Evolutionary conservation across 1,284 basidiomycete genomes (phyloP), one percentile per base, ranked within the genome.

Genomic region (Boletus mariae): DNA sequence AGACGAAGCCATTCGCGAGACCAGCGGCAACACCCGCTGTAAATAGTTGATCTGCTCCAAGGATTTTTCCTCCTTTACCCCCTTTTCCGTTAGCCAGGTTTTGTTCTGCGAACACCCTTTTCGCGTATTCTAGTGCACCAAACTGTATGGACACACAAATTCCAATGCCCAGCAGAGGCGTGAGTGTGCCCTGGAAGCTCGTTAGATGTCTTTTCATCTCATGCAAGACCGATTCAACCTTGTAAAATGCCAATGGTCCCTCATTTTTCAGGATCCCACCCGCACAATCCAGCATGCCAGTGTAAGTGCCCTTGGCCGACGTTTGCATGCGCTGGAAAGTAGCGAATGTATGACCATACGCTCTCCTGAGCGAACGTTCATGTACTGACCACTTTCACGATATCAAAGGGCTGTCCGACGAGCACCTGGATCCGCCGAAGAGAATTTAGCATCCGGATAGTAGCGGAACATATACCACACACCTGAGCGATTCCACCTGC

Each of bases 61-160:
- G 77, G 6, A 73, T 71, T 54, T 75, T 76, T 1, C 87, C 85
- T 28, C 76, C 78, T 31, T 76, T 70, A 5, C 86, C 86, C 17
- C 87, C 88, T 11, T 61, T 65, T 26, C 85, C 84, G 5, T 66
- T 65, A 23, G 71, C 70, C 47, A 77, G 52, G 63, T 91, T 92
- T 57, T 76, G 78, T 49, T 70, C 65, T 3, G 81, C 79, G 63
- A 98, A 96, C 57, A 79, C 75, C n/a, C 95, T 85, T 71, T 99
- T 99, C 42, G 87, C 79, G 59, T 84, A 89, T 72, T 97, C 94
- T 53, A 98, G 80, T 25, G 87, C 94, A 51, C 87, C 95, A 67
- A 99, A 99, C 69, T 99, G 96, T 66, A 99, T 95, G 10, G 93
- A 95, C 2, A 98, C 96, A 68, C 96, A 96, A 40, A 89, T 79